These are phyloP conservation scores for Nyctanthes arbortristis DNA, from an alignment of 257 asterid genomes.

Conservation along the genomic window DNA sequence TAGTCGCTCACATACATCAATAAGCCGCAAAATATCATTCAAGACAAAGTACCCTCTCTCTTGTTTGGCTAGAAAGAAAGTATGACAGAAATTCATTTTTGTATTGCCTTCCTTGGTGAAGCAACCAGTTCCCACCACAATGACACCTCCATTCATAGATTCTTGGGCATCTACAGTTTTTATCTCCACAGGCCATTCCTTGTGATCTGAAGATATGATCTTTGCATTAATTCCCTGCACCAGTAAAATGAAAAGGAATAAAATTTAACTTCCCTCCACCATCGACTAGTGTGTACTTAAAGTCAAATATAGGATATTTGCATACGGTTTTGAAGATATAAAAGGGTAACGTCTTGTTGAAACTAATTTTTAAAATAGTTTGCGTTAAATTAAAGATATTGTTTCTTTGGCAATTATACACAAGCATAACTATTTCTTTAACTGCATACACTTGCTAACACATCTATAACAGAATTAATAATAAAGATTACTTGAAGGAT, in stretches of 20 bases:
- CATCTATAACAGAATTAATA: neutral
- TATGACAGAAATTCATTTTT: slow-evolving; percentile 45
- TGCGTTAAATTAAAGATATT: no score
- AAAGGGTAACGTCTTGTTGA: neutral
- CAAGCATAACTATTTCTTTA: neutral
- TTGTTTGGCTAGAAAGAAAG: slow-evolving; percentile 64
- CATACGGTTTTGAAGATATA: neutral
- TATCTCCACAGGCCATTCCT: slow-evolving; percentile 35
- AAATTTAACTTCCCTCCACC: neutral
- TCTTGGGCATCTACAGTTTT: slow-evolving; percentile 39
- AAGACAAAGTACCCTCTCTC: slow-evolving; percentile 49
- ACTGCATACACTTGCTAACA: neutral
- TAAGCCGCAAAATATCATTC: slow-evolving; percentile 57
- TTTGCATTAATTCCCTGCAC: slow-evolving; percentile 53
- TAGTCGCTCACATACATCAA: slow-evolving; percentile 18
- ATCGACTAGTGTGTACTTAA: neutral
- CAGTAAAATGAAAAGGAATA: neutral
- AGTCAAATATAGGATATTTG: neutral
- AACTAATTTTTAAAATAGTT: neutral
- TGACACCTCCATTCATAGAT: slow-evolving; percentile 46
- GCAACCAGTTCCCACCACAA: slow-evolving; percentile 50
- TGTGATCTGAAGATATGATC: slow-evolving; percentile 56
- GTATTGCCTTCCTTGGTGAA: slow-evolving; percentile 27
- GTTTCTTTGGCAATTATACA: neutral
- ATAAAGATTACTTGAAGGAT: neutral